Conservation (phyloP, 192 early-diverging fungal genomes). For the Lobosporangium transversale region DNA sequence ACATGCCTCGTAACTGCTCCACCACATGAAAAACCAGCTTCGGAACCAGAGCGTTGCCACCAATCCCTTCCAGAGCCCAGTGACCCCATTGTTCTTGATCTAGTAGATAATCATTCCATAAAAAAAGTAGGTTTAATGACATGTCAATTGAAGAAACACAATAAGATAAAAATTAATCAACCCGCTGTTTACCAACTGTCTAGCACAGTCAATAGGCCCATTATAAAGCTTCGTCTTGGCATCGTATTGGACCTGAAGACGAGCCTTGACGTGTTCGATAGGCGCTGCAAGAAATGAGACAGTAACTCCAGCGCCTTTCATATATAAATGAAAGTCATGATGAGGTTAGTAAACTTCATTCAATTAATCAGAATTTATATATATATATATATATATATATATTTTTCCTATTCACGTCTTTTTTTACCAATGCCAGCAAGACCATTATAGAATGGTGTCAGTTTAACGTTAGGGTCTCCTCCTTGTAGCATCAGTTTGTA, state of each 20-base stretch:
- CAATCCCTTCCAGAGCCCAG: slow-evolving; percentile 88
- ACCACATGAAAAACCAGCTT: slow-evolving; percentile 78
- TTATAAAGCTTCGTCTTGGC: slow-evolving; percentile 73
- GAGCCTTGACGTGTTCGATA: slow-evolving; percentile 77
- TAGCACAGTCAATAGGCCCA: slow-evolving; percentile 88
- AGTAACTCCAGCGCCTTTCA: slow-evolving; percentile 73
- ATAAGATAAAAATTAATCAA: too few relatives aligned
- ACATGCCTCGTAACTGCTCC: slow-evolving; percentile 66
- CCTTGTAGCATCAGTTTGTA: slow-evolving; percentile 76
- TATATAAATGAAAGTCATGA: not conserved
- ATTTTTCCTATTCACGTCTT: too few relatives aligned
- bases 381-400: too few relatives aligned
- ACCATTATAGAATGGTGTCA: slow-evolving; percentile 76
- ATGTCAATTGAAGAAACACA: too few relatives aligned
- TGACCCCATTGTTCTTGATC: slow-evolving; percentile 78
- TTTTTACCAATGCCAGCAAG: slow-evolving; percentile 66
- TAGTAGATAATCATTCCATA: slow-evolving; percentile 39
- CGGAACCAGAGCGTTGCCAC: slow-evolving; percentile 85
- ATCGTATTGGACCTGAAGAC: slow-evolving; percentile 82
- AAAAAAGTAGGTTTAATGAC: not conserved
- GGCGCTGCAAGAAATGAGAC: slow-evolving; percentile 86
- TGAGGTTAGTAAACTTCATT: too few relatives aligned
- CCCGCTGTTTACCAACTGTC: slow-evolving; percentile 73
- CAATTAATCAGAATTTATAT: too few relatives aligned
- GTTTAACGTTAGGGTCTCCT: slow-evolving; percentile 64